phyloP scores from a whole-genome alignment of 805 yeast species.

The Sugiyamaella americana region DNA sequence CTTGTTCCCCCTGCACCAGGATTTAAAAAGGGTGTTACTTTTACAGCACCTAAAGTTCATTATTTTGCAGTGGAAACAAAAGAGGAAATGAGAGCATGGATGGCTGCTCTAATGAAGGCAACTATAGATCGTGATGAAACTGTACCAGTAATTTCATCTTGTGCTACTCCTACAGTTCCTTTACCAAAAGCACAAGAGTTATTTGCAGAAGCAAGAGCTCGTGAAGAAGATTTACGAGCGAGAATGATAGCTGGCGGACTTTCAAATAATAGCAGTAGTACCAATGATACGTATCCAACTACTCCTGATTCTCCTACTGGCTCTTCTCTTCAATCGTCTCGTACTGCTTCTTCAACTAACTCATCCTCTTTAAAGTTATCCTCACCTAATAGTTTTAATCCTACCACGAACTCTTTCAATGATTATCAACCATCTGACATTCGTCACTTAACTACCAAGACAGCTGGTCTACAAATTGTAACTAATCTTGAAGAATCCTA shows the following conservation, averaged over 20 bases:
- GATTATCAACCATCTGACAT: slow-evolving; percentile 10
- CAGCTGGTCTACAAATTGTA: slow-evolving; percentile 22
- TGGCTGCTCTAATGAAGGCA: slow-evolving; percentile 89
- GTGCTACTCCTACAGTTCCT: slow-evolving; percentile 92
- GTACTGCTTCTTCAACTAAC: slow-evolving; percentile 22
- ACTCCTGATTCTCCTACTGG: slow-evolving; percentile 22
- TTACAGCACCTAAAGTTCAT: slow-evolving; percentile 93
- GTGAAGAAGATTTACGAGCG: slow-evolving; percentile 23
- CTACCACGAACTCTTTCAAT: not conserved
- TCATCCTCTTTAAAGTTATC: slow-evolving; percentile 15
- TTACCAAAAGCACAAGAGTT: slow-evolving; percentile 81
- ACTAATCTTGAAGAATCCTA: slow-evolving; percentile 18
- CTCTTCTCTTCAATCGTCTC: slow-evolving; percentile 19
- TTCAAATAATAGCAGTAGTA: slow-evolving; percentile 3
- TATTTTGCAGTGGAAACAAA: slow-evolving; percentile 90
- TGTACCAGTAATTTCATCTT: slow-evolving; percentile 86
- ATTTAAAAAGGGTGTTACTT: slow-evolving; percentile 86
- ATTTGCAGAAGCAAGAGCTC: slow-evolving; percentile 55
- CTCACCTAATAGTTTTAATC: slow-evolving; percentile 1
- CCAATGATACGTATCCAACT: slow-evolving; percentile 6
- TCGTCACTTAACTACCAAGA: slow-evolving; percentile 20
- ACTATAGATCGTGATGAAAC: slow-evolving; percentile 93
- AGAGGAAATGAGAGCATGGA: slow-evolving; percentile 93
- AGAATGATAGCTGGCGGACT: slow-evolving; percentile 23
- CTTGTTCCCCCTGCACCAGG: slow-evolving; percentile 98